A percentile compares a stretch with the other conserved stretches of the same genome.
Evolutionary conservation across 805 yeast species (phyloP).

Genomic region (Candida manassasensis): DNA sequence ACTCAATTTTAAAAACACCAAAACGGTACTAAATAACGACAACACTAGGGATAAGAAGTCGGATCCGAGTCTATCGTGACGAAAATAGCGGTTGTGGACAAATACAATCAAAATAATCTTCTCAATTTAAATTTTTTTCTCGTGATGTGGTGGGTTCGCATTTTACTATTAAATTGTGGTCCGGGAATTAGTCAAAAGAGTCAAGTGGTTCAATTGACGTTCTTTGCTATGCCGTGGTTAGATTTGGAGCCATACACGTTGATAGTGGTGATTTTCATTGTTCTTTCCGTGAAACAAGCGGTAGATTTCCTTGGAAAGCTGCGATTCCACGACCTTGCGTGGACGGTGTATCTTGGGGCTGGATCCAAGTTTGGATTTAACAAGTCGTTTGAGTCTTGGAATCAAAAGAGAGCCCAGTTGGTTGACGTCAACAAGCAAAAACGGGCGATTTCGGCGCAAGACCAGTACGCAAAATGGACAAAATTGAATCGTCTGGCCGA

Average conservation of each 20-base stretch:
- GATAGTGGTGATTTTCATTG: constrained; percentile 25
- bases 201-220: background rate
- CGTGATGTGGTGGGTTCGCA: background rate
- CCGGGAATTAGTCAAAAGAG: background rate
- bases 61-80: no score
- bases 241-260: constrained; percentile 33
- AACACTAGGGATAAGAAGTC: no score
- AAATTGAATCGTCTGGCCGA: constrained; percentile 74
- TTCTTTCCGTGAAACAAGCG: constrained; percentile 33
- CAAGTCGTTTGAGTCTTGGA: constrained; percentile 18
- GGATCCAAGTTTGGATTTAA: constrained; percentile 33
- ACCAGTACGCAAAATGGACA: constrained; percentile 95
- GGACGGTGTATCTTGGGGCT: constrained; percentile 33
- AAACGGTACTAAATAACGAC: background rate
- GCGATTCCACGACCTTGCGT: constrained; percentile 26
- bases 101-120: no score
- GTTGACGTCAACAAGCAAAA: constrained; percentile 47
- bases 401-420: constrained; percentile 39
- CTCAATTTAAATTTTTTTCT: background rate
- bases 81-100: no score
- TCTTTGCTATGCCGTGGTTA: constrained; percentile 10
- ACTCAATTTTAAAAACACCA: background rate
- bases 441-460: constrained; percentile 73
- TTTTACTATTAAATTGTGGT: background rate
- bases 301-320: constrained; percentile 35